Conservation (phyloP, 495 filamentous ascomycete species). For the Hypoxylon trugodes region DNA sequence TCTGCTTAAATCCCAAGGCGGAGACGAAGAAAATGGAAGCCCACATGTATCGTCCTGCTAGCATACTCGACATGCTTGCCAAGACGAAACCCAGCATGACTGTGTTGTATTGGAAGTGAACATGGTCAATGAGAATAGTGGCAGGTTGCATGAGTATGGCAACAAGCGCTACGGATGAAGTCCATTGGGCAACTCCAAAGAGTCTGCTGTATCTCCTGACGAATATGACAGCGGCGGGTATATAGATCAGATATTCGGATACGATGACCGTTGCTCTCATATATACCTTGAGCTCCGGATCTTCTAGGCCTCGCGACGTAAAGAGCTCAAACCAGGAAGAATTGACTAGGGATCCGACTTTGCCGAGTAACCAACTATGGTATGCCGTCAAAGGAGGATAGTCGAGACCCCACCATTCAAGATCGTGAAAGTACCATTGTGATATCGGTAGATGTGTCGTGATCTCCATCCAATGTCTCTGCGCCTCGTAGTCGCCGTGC, state of each 20-base stretch:
- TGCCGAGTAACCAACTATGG: constrained; percentile 93
- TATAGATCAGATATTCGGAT: constrained; percentile 88
- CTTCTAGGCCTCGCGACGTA: constrained; percentile 81
- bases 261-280: constrained; percentile 91
- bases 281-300: constrained; percentile 83
- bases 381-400: constrained; percentile 98
- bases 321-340: constrained; percentile 90
- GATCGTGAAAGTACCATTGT: constrained; percentile 96
- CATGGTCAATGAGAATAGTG: constrained; percentile 92
- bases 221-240: constrained; percentile 86
- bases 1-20: constrained; percentile 95
- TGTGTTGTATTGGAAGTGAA: constrained; percentile 99
- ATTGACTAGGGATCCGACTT: constrained; percentile 80
- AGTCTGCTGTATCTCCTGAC: constrained; percentile 78
- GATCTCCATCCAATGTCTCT: constrained; percentile 98
- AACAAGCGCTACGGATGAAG: constrained; percentile 81
- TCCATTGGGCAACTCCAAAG: constrained; percentile 75
- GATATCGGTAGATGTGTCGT: constrained; percentile 87
- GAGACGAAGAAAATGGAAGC: constrained; percentile 92
- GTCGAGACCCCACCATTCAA: constrained; percentile 97
- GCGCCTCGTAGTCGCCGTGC: constrained; percentile 97
- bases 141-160: constrained; percentile 93
- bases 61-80: constrained; percentile 85
- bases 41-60: constrained; percentile 87
- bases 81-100: constrained; percentile 94